Evolutionary conservation across 305 asterid species (phyloP), one percentile per base, ranked within the genome.

Genomic region (Fraxinus nigra): DNA sequence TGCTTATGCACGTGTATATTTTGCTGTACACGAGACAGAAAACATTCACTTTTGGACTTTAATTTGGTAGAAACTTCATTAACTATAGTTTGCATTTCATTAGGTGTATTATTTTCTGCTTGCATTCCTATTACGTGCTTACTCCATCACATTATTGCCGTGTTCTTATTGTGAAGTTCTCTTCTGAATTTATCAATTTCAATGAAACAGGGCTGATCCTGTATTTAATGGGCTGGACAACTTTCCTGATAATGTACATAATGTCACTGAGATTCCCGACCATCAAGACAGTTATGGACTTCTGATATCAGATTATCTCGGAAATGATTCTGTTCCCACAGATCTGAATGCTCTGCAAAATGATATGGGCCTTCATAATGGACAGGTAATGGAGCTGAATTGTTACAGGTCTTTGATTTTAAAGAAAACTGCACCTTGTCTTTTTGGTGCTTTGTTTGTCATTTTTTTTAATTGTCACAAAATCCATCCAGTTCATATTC

Each of bases 261-360:
- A 87, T 83, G 86, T 88, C 81, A 87, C 85, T 65, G 94, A 85
- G 81, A 87, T 88, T 81, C 87, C 93, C 20, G 97, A 90, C 75
- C 82, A 82, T 81, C 98, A 93, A 84, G 99, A 95, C 67, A 94
- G 97, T 79, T 95, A 92, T 91, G 98, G 99, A 81, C 98, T 96
- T 79, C 91, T 96, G 99, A 84, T 93, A 63, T 91, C 98, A 0
- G 99, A 94, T 77, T 85, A 93, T 84, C 97, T 96, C 48, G 95
- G 97, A 82, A 94, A 90, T 84, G 93, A 90, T 82, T 86, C 97
- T 87, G 93, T 89, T 73, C 88, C 92, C 5, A 78, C 89, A 28
- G 95, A 91, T 82, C 86, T 95, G 83, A 91, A 89, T 86, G 80
- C 97, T 73, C 86, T 96, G 88, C 97, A 94, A 88, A 88, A 88